Evolutionary conservation across 257 asterid species (phyloP), one percentile per base, ranked within the genome.

Genomic region (Eustoma russellianum): DNA sequence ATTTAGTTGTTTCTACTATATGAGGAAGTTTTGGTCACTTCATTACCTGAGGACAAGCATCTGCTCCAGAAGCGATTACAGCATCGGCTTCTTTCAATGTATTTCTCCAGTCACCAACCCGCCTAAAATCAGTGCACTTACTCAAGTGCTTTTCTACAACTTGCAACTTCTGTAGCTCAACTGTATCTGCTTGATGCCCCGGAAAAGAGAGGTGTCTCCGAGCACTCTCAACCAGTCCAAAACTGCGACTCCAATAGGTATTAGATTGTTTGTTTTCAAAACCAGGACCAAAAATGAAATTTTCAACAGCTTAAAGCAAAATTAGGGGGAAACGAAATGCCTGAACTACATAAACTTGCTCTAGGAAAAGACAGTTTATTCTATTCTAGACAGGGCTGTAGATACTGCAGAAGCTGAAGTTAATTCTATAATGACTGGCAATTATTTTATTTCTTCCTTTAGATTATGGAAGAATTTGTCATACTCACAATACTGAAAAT

Each of bases 1-100:
- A 46, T 62, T 51, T 13, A 24, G 6, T 15, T 46, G 40, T 35
- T 48, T 50, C 9, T 11, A 41, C 13, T 50, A 48, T 30, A 10
- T 12, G 49, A 28, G 16, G 53, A 53, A 57, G 5, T 17, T 50
- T 24, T 9, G 63, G 45, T 47, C 50, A 55, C 41, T 18, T 19
- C 55, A 60, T 43, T 55, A 83, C 97, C 95, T 82, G 95, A 61
- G 94, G 87, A 43, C 95, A 81, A 34, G 76, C 48, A 74, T 78
- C 85, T 18, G 85, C 91, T 48, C 98, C 96, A 40, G 82, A 75
- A 50, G 74, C 72, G 69, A 83, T 77, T 61, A 88, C 86, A 34
- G 78, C 79, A 63, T 86, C 87, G 17, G 63, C 85, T 72, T 83
- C 98, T 66, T 73, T 71, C 58, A 83, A 56, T 0, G 62, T 56